phyloP scores from a whole-genome alignment of 768 basidiomycete species.

The Agrocybe pediades region DNA sequence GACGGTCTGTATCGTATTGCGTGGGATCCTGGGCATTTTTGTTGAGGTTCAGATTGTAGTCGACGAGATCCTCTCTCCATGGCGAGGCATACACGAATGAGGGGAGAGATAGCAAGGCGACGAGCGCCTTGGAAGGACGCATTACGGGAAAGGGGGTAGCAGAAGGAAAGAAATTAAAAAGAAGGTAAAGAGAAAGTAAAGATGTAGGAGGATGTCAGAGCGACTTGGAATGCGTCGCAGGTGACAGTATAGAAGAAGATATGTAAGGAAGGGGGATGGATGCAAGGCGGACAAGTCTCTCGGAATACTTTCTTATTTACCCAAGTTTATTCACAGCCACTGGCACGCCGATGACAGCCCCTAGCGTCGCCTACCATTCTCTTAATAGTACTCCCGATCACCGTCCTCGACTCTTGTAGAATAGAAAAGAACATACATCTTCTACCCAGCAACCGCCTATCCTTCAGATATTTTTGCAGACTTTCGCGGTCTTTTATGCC shows the following conservation, averaged over 20 bases:
- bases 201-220: constrained; percentile 1
- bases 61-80: constrained; percentile 62
- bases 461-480: no score
- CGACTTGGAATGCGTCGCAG: neutral
- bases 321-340: neutral
- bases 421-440: no score
- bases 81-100: constrained; percentile 56
- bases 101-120: constrained; percentile 38
- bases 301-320: constrained; percentile 1
- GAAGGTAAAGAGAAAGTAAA: constrained; percentile 13
- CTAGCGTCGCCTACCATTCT: neutral
- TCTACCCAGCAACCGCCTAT: no score
- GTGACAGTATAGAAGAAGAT: constrained; percentile 4
- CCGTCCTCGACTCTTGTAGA: no score
- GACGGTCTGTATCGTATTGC: constrained; percentile 59
- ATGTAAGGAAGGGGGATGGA: constrained; percentile 1
- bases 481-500: no score
- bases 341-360: neutral
- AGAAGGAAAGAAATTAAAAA: constrained; percentile 13
- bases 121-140: constrained; percentile 50
- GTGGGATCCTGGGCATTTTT: constrained; percentile 50
- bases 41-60: constrained; percentile 82
- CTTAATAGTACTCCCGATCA: neutral
- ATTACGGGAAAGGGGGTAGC: constrained; percentile 26
- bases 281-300: constrained; percentile 13